These are phyloP conservation scores for Digitaria exilis DNA, from an alignment of 202 grass and related monocot species.

Conservation along the genomic window DNA sequence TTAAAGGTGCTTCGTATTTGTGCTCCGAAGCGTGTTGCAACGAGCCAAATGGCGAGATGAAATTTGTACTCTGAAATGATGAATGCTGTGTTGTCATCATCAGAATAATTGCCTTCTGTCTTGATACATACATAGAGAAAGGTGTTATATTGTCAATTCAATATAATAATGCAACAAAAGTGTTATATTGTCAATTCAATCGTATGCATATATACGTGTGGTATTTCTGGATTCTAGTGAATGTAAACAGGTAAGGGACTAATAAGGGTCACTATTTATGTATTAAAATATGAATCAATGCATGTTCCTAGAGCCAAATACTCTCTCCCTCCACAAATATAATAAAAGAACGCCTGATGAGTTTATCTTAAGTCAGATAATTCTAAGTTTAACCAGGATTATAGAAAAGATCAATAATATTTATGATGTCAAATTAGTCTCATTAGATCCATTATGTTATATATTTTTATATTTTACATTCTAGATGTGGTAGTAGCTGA, in stretches of 20 bases:
- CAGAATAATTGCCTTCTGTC: neutral
- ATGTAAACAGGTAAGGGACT: neutral
- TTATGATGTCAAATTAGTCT: too few relatives aligned
- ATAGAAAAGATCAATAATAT: too few relatives aligned
- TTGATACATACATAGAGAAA: too few relatives aligned
- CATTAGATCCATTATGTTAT: too few relatives aligned
- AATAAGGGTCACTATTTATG: neutral
- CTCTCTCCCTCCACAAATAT: too few relatives aligned
- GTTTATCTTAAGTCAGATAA: too few relatives aligned
- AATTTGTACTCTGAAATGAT: conserved; percentile 47
- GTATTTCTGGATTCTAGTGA: neutral
- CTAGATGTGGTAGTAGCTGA: too few relatives aligned
- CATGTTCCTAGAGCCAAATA: neutral
- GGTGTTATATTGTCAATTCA: too few relatives aligned
- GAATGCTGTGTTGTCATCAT: conserved; percentile 29
- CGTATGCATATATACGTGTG: neutral
- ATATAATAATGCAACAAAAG: neutral
- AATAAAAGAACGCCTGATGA: too few relatives aligned
- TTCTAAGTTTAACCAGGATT: too few relatives aligned
- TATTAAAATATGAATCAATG: neutral
- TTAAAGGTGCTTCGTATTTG: conserved; percentile 31
- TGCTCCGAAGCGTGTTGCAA: conserved; percentile 26
- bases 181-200: neutral
- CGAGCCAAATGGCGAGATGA: conserved; percentile 33
- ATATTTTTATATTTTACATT: too few relatives aligned